These are phyloP conservation scores for Neoboletus brunneissimus DNA, from an alignment of 768 basidiomycete genomes.

Conservation along the genomic window DNA sequence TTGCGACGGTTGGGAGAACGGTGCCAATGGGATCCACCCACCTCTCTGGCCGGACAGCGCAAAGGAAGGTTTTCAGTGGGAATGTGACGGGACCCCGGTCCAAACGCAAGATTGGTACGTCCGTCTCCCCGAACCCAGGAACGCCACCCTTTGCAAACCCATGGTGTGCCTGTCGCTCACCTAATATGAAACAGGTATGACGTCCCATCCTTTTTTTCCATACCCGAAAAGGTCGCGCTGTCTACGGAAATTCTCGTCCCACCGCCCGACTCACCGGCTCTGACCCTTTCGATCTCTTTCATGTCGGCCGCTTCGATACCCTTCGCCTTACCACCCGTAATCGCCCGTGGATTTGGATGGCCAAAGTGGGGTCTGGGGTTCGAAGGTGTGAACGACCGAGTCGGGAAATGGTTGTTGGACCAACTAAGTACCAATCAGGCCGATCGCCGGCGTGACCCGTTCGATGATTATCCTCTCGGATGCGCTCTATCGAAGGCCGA, in stretches of 20 bases:
- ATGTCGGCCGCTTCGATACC: slow-evolving; percentile 82
- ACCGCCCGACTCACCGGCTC: slow-evolving; percentile 33
- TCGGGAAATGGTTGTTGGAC: slow-evolving; percentile 69
- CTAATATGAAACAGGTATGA: slow-evolving; percentile 55
- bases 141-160: not conserved
- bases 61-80: slow-evolving; percentile 75
- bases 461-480: not conserved
- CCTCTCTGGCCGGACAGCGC: slow-evolving; percentile 79
- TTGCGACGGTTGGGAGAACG: slow-evolving; percentile 66
- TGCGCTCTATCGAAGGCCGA: not conserved
- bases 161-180: slow-evolving; percentile 5
- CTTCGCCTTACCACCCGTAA: slow-evolving; percentile 67
- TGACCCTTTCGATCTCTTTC: slow-evolving; percentile 70
- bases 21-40: slow-evolving; percentile 85
- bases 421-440: slow-evolving; percentile 32
- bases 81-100: slow-evolving; percentile 64
- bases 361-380: slow-evolving; percentile 72
- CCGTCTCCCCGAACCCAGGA: not conserved
- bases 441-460: not conserved
- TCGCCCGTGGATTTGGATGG: slow-evolving; percentile 86
- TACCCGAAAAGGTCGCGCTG: slow-evolving; percentile 75
- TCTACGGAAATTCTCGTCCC: slow-evolving; percentile 54
- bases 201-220: slow-evolving; percentile 74
- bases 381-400: slow-evolving; percentile 81
- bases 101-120: slow-evolving; percentile 82